Evolutionary conservation across 495 filamentous ascomycete genomes (phyloP).

Genomic region (Talaromyces wortmannii): DNA sequence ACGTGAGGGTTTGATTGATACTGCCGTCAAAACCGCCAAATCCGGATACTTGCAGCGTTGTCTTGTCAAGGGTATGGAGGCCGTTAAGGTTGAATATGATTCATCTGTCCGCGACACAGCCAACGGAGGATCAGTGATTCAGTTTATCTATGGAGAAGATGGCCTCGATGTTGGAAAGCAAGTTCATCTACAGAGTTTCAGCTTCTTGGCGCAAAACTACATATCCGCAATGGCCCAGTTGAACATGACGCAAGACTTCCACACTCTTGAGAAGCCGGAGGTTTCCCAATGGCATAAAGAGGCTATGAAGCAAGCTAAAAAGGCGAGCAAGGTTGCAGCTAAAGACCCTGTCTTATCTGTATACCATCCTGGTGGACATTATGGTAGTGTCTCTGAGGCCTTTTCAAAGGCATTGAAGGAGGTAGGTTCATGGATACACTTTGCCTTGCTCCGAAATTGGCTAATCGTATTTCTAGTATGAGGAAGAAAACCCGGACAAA

Average conservation of each 20-base stretch:
- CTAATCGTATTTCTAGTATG: slow-evolving; percentile 47
- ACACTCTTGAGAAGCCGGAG: slow-evolving; percentile 44
- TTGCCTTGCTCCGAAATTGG: not conserved
- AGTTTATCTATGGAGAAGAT: slow-evolving; percentile 97
- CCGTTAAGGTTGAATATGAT: slow-evolving; percentile 85
- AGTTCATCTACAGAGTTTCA: slow-evolving; percentile 84
- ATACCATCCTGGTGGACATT: slow-evolving; percentile 67
- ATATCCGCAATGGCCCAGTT: slow-evolving; percentile 47
- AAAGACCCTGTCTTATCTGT: slow-evolving; percentile 71
- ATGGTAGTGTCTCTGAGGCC: slow-evolving; percentile 83
- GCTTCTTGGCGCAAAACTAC: slow-evolving; percentile 80
- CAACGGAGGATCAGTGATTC: slow-evolving; percentile 77
- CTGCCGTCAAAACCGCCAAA: slow-evolving; percentile 94
- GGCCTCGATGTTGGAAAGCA: slow-evolving; percentile 91
- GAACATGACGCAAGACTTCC: slow-evolving; percentile 42
- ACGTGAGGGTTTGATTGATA: slow-evolving; percentile 97
- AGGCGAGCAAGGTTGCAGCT: slow-evolving; percentile 55
- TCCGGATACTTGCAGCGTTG: slow-evolving; percentile 97
- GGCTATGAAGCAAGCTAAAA: slow-evolving; percentile 71
- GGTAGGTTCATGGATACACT: slow-evolving; percentile 23
- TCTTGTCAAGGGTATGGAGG: slow-evolving; percentile 99
- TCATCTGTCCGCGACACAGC: slow-evolving; percentile 80
- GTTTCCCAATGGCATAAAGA: slow-evolving; percentile 55
- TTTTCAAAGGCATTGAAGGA: slow-evolving; percentile 61
- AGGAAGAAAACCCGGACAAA: slow-evolving; percentile 67